These are phyloP conservation scores for Alternaria longipes DNA, from an alignment of 2,329 filamentous ascomycete species.

Conservation along the genomic window DNA sequence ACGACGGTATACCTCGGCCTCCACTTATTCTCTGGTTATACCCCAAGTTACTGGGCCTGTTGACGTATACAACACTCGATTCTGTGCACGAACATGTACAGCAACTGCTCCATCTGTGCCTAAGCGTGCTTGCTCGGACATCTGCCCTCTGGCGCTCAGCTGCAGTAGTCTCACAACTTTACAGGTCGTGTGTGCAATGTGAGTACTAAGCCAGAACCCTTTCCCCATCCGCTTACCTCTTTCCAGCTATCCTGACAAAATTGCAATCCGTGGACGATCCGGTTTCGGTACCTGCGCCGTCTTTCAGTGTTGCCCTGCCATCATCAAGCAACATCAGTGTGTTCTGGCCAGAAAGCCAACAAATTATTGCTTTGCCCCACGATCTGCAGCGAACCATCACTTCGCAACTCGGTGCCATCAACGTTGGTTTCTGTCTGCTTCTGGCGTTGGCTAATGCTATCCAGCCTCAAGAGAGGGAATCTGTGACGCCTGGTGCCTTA, in stretches of 20 bases:
- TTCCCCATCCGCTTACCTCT: conserved; percentile 7
- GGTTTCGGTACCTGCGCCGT: conserved; percentile 10
- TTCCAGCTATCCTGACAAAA: conserved; percentile 57
- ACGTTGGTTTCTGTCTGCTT: conserved; percentile 40
- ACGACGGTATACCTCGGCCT: conserved; percentile 47
- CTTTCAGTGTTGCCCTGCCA: conserved; percentile 49
- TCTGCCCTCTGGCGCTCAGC: conserved; percentile 49
- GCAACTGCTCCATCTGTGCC: conserved; percentile 49
- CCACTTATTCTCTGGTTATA: conserved; percentile 65
- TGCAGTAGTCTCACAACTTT: conserved; percentile 45
- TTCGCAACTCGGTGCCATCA: conserved; percentile 35
- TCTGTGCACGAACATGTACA: conserved; percentile 51
- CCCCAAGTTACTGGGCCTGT: conserved; percentile 61
- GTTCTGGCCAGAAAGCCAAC: conserved; percentile 52
- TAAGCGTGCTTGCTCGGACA: conserved; percentile 49
- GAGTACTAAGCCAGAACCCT: conserved; percentile 15
- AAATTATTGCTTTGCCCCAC: conserved; percentile 53
- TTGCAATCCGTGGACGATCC: conserved; percentile 50
- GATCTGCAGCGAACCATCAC: conserved; percentile 48
- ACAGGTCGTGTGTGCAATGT: conserved; percentile 55
- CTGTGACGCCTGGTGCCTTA: conserved; percentile 7
- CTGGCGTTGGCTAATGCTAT: conserved; percentile 24
- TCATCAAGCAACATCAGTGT: conserved; percentile 51
- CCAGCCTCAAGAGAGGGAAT: neutral
- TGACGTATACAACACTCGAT: conserved; percentile 54